Evolutionary conservation across 78 protist genomes (phyloP), one percentile per base, ranked within the genome.

Genomic region (Cavenderia fasciculata): DNA sequence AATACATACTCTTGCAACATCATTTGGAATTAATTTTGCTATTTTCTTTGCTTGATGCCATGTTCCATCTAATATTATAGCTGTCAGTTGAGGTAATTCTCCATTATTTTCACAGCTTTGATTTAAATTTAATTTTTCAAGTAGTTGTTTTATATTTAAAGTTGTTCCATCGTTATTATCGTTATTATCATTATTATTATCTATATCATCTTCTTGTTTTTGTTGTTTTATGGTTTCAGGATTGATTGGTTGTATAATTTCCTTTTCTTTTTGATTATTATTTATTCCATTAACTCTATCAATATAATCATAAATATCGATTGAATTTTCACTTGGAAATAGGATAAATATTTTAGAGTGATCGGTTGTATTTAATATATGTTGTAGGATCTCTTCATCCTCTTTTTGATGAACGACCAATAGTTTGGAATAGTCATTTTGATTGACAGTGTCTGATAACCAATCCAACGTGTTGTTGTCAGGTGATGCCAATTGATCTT

Each of bases 41-140:
- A 82, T 18, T 31, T 73, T 66, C 38, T 82, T 82, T 25, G 89
- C 75, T 43, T 82, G 75, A 31, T 69, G n/a, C 89, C 89, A 82
- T 41, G 89, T 82, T 1, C 89, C 89, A 68, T 82, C 89, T 11
- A 59, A 33, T 25, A 82, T 82, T 43, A 82, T 82, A 33, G 56
- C 56, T 29, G 78, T 82, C 4, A 82, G 29, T 57, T 65, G 52
- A 40, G 40, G 34, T 10, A 76, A 36, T 36, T 82, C 54, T 29
- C 54, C 85, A 12, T 23, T 1, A 25, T 59, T 12, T 59, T 59
- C n/a, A n/a, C n/a, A n/a, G n/a, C n/a, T n/a, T n/a, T 51, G 46
- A 63, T 63, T 40, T 51, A 68, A 25, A 34, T 56, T 62, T 27
- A 82, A 38, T 41, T 68, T 68, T 36, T 40, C 52, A 16, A 82